phyloP scores from a whole-genome alignment of 2,329 filamentous ascomycete species.

The Leptosphaerulina australis region DNA sequence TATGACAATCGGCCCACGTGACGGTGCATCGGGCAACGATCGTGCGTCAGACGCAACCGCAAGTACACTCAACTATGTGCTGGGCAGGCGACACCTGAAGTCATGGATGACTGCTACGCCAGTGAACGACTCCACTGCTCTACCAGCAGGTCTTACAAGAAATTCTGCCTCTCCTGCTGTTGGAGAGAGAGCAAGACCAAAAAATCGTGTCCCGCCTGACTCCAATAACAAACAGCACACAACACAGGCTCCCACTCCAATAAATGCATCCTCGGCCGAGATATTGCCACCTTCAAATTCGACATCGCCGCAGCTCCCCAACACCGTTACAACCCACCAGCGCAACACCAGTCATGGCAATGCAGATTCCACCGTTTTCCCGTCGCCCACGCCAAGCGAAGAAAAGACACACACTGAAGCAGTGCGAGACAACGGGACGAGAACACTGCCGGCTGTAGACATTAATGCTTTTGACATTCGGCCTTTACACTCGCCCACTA shows the following conservation, averaged over 20 bases:
- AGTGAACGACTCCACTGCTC: not conserved
- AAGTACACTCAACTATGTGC: slow-evolving; percentile 34
- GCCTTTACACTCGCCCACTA: not conserved
- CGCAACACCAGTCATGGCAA: not conserved
- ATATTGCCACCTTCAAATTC: slow-evolving; percentile 38
- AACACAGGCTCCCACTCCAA: not conserved
- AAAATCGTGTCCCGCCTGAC: slow-evolving; percentile 12
- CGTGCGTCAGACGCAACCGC: slow-evolving; percentile 18
- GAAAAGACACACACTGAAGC: slow-evolving; percentile 42
- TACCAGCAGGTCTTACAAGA: not conserved
- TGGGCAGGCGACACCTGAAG: slow-evolving; percentile 40
- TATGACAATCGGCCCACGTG: slow-evolving; percentile 3
- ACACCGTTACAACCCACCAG: slow-evolving; percentile 23
- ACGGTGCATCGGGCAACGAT: slow-evolving; percentile 8
- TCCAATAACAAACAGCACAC: slow-evolving; percentile 1
- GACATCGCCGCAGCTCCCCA: slow-evolving; percentile 45
- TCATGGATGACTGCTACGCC: slow-evolving; percentile 37
- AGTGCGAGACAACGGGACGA: not conserved
- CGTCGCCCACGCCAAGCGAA: slow-evolving; percentile 68
- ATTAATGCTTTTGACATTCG: not conserved
- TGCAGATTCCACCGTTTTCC: slow-evolving; percentile 52
- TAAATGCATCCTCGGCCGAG: slow-evolving; percentile 12
- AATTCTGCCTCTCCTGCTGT: not conserved
- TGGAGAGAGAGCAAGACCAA: slow-evolving; percentile 21
- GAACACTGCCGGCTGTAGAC: not conserved